phyloP scores from a whole-genome alignment of 805 yeast species.

The Candida hispaniensis region DNA sequence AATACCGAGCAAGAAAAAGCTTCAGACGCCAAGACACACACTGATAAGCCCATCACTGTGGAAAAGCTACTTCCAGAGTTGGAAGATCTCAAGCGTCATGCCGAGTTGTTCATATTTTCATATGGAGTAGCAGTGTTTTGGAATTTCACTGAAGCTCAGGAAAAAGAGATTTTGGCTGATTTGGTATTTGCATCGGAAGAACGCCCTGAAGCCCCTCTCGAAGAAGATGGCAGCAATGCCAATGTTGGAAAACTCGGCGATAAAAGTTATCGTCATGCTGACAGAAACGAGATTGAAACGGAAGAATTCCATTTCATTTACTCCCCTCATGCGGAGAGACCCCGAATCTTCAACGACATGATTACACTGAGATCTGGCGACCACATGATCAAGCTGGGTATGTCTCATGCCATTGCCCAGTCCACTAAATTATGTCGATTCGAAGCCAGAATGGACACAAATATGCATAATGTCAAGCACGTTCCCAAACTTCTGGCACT shows the following conservation, averaged over 20 bases:
- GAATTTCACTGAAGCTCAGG: conserved; percentile 90
- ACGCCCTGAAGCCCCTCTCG: conserved; percentile 11
- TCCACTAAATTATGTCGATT: conserved; percentile 84
- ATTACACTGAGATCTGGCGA: conserved; percentile 84
- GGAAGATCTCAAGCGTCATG: conserved; percentile 37
- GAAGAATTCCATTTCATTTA: conserved; percentile 78
- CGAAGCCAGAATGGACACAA: conserved; percentile 82
- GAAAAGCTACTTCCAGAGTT: conserved; percentile 9
- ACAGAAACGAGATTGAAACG: conserved; percentile 84
- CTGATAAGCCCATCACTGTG: background rate
- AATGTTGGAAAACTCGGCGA: conserved; percentile 23
- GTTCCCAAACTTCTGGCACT: conserved; percentile 83
- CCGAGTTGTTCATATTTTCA: conserved; percentile 79
- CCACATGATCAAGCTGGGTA: conserved; percentile 80
- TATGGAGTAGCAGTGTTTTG: conserved; percentile 98
- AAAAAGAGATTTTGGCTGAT: conserved; percentile 87
- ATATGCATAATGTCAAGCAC: conserved; percentile 73
- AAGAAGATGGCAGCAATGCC: conserved; percentile 5
- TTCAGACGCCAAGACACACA: background rate
- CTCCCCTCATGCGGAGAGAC: conserved; percentile 36
- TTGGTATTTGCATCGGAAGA: conserved; percentile 48
- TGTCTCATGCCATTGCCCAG: conserved; percentile 96
- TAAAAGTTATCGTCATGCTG: conserved; percentile 54
- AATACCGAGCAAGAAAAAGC: background rate
- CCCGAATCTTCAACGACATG: conserved; percentile 72